Evolutionary conservation across 2,329 filamentous ascomycete genomes (phyloP), one percentile per base, ranked within the genome.

Genomic region (Apiospora kogelbergensis): DNA sequence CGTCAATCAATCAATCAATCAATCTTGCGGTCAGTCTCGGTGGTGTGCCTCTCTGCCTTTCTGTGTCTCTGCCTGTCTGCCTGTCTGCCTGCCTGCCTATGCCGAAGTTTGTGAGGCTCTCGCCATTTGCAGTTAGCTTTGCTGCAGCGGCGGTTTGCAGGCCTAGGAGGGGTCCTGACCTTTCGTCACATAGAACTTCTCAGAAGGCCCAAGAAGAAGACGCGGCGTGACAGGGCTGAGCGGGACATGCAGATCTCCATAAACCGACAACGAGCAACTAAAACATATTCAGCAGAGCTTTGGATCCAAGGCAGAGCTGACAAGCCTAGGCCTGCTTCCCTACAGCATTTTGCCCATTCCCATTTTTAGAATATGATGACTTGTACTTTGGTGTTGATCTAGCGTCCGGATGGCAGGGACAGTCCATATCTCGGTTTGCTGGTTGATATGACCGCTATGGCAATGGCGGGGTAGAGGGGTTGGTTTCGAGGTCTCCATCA

Each of bases 141-240:
- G 63, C 46, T 53, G 46, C 46, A 53, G 30, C 24, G 17, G 46
- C 46, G 46, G 46, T 53, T 53, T 57, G 48, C 48, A 57, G 48
- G 30, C 30, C 30, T n/a, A 37, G 37, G 53, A 60, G 53, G 53
- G 53, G 53, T 60, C 53, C 53, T 10, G 9, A 5, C 9, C 63
- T n/a, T 17, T 65, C 37, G 63, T 66, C 65, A 48, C 42, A 66
- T 66, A 66, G 65, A 66, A 66, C 44, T 44, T 37, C 65, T 53
- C 65, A 66, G 65, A 66, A 66, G 30, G 42, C 44, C 65, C 24
- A 53, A 66, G 65, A 66, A 66, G 65, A 66, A 66, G 65, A 15
- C 40, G 53, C 53, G 53, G 53, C 53, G 30, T 60, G 63, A 65
- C 63, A 65, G 63, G 63, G 63, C 63, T 65, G 63, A 65, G 63